Conservation (phyloP, 208 protist genomes). For the Acanthamoeba lenticulata region DNA sequence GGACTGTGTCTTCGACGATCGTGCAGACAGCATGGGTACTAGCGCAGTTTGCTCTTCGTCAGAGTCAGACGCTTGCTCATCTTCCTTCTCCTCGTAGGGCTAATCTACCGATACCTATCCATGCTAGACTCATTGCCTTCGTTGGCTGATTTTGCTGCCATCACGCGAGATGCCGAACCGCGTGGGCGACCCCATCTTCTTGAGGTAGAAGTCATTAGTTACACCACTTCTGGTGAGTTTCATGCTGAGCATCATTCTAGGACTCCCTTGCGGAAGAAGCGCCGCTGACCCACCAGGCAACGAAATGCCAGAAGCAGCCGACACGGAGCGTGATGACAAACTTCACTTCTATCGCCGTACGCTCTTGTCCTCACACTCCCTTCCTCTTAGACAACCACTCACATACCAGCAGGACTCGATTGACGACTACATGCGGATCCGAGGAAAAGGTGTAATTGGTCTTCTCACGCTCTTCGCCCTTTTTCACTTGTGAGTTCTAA, state of each 20-base stretch:
- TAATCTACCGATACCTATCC: neutral
- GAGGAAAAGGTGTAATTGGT: neutral
- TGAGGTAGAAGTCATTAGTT: no score
- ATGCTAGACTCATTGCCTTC: conserved; percentile 10
- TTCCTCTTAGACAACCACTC: no score
- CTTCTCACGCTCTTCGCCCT: neutral
- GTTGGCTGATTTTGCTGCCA: neutral
- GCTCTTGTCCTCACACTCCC: no score
- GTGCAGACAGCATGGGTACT: neutral
- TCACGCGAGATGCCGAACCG: neutral
- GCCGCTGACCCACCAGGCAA: no score
- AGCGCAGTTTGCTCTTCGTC: neutral
- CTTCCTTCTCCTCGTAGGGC: neutral
- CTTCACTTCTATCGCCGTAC: no score
- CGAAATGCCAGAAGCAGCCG: no score
- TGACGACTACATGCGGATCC: conserved; percentile 20
- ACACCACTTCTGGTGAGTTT: no score
- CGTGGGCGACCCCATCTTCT: no score
- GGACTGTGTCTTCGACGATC: conserved; percentile 7
- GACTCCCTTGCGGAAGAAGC: no score
- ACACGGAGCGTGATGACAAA: no score
- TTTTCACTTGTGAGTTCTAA: neutral
- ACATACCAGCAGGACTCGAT: neutral
- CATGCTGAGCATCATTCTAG: no score
- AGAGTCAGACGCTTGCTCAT: neutral